phyloP scores from a whole-genome alignment of 306 rosid species.

The Datisca glomerata region DNA sequence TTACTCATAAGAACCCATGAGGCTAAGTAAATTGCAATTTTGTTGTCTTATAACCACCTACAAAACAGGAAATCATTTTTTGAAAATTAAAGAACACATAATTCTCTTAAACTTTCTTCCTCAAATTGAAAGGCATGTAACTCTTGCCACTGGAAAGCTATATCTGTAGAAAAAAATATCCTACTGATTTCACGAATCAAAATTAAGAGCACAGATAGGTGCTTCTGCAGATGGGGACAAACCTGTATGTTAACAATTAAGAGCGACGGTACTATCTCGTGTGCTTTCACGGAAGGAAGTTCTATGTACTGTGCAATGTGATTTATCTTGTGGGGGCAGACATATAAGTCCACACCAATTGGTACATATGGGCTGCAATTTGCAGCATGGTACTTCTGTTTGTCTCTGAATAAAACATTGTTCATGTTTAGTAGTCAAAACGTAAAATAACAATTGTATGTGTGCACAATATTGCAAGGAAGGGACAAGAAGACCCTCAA shows the following conservation, averaged over 20 bases:
- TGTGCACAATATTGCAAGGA: constrained; percentile 2
- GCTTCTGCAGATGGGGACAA: not conserved
- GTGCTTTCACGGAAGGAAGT: constrained; percentile 48
- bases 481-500: constrained; percentile 8
- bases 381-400: constrained; percentile 60
- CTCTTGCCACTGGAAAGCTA: not conserved
- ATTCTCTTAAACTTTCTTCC: not conserved
- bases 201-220: not conserved
- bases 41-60: not conserved
- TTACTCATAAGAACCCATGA: not conserved
- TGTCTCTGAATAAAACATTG: constrained; percentile 40
- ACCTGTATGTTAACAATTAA: constrained; percentile 92
- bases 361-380: constrained; percentile 53
- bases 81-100: not conserved
- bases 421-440: constrained; percentile 8
- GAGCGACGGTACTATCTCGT: constrained; percentile 52
- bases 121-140: not conserved
- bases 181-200: not conserved
- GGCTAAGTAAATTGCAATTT: not conserved
- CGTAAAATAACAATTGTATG: not conserved
- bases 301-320: constrained; percentile 87
- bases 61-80: not conserved
- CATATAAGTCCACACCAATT: constrained; percentile 75
- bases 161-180: not conserved
- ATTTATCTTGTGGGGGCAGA: constrained; percentile 45